These are phyloP conservation scores for Hanseniaspora taiwanica DNA, from an alignment of 805 yeast species.

Conservation along the genomic window DNA sequence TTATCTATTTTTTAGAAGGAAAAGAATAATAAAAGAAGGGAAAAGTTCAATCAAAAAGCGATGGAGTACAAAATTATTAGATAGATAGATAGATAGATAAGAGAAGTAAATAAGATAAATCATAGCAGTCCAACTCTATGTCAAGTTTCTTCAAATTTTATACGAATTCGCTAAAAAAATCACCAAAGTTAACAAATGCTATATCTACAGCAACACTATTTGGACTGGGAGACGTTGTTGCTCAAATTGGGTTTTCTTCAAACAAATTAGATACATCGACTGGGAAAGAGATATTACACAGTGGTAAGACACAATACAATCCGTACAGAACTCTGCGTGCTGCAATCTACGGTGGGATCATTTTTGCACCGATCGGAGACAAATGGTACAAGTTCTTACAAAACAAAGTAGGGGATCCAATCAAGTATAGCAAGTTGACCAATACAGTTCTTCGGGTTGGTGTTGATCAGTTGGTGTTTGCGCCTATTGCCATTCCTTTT, in stretches of 20 bases:
- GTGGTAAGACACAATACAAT: slow-evolving; percentile 28
- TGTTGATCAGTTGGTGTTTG: slow-evolving; percentile 62
- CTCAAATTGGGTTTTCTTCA: slow-evolving; percentile 43
- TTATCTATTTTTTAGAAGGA: too few relatives aligned
- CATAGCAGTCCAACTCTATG: slow-evolving; percentile 5
- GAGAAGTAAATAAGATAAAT: neutral
- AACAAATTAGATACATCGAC: slow-evolving; percentile 17
- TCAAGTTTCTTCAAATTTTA: slow-evolving; percentile 11
- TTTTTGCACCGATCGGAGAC: slow-evolving; percentile 67
- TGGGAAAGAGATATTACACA: neutral
- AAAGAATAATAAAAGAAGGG: too few relatives aligned
- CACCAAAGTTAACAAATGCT: slow-evolving; percentile 43
- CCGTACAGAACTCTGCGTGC: slow-evolving; percentile 47
- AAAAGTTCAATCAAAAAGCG: too few relatives aligned
- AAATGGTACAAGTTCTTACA: slow-evolving; percentile 50
- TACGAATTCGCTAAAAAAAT: slow-evolving; percentile 21
- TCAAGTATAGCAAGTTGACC: slow-evolving; percentile 10
- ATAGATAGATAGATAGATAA: neutral
- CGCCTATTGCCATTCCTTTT: slow-evolving; percentile 65
- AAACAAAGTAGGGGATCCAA: slow-evolving; percentile 29
- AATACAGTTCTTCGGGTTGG: slow-evolving; percentile 40
- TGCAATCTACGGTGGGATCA: slow-evolving; percentile 51
- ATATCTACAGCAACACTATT: slow-evolving; percentile 46
- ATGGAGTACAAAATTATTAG: neutral
- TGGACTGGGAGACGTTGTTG: slow-evolving; percentile 64